phyloP scores from a whole-genome alignment of 163 green algal species.

The Scenedesmus sp. region DNA sequence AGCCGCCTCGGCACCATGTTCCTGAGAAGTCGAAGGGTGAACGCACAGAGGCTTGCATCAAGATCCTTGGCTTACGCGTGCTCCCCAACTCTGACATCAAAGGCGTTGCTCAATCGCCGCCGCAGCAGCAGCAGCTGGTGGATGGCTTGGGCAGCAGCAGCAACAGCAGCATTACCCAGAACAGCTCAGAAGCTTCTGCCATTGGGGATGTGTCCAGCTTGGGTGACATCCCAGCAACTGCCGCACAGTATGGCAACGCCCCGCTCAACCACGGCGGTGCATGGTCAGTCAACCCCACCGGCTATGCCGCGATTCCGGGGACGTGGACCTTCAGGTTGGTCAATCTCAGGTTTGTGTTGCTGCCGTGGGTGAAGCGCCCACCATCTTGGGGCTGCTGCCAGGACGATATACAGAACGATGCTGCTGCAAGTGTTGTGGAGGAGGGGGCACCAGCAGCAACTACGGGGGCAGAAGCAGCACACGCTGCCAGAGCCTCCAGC shows the following conservation, averaged over 20 bases:
- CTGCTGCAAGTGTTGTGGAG: not conserved
- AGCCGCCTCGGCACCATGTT: not conserved
- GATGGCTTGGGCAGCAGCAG: not conserved
- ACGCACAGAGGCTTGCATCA: not conserved
- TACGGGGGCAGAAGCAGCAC: not conserved
- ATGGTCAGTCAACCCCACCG: not conserved
- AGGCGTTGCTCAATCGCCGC: not conserved
- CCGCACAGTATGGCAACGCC: too few relatives aligned
- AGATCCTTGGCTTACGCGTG: not conserved
- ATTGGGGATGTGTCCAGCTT: not conserved
- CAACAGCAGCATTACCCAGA: not conserved
- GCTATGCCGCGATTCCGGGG: not conserved
- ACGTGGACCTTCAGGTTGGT: not conserved
- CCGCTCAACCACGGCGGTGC: not conserved
- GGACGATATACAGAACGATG: not conserved
- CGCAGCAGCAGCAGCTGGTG: not conserved
- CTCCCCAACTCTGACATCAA: not conserved
- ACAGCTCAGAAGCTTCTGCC: not conserved
- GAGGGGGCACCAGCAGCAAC: not conserved
- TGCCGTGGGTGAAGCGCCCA: not conserved
- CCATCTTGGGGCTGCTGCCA: not conserved
- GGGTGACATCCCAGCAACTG: not conserved
- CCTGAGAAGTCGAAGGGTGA: not conserved
- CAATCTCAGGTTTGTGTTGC: not conserved
- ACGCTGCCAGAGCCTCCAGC: not conserved